These are phyloP conservation scores for Caryopteris hybrid DNA, from an alignment of 305 asterid genomes.

Conservation along the genomic window DNA sequence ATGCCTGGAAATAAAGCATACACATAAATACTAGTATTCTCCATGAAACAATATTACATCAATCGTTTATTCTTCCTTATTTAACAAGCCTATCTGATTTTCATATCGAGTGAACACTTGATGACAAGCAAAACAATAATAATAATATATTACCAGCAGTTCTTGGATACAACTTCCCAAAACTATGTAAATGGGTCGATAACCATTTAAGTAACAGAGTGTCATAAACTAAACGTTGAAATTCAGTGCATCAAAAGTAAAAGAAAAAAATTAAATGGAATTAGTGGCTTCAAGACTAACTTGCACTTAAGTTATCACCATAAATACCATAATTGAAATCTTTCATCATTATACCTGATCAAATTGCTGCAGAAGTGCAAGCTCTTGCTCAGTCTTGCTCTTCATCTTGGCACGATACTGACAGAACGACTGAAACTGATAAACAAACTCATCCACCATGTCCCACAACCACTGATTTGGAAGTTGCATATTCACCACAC, in stretches of 20 bases:
- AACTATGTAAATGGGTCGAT: neutral
- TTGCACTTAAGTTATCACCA: neutral
- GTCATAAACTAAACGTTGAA: neutral
- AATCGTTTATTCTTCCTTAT: neutral
- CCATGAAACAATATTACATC: neutral
- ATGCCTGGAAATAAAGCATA: constrained; percentile 51
- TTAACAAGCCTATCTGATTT: neutral
- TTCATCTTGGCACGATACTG: constrained; percentile 98
- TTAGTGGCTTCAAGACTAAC: neutral
- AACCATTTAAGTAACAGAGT: neutral
- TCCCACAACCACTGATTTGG: constrained; percentile 99
- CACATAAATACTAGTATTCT: neutral
- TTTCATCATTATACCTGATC: constrained; percentile 48
- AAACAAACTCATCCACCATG: constrained; percentile 96
- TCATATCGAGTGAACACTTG: neutral
- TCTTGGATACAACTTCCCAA: neutral
- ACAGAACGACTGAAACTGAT: constrained; percentile 95
- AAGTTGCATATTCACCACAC: constrained; percentile 93
- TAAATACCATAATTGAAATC: neutral
- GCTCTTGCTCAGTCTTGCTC: constrained; percentile 87
- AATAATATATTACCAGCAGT: neutral
- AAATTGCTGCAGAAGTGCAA: constrained; percentile 63
- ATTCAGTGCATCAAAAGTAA: neutral
- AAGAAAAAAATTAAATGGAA: neutral
- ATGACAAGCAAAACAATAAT: neutral